Percentiles rank a stretch among this genome's conserved stretches.
phyloP scores from a whole-genome alignment of 257 asterid genomes.

The Solanum lycopersicoides region DNA sequence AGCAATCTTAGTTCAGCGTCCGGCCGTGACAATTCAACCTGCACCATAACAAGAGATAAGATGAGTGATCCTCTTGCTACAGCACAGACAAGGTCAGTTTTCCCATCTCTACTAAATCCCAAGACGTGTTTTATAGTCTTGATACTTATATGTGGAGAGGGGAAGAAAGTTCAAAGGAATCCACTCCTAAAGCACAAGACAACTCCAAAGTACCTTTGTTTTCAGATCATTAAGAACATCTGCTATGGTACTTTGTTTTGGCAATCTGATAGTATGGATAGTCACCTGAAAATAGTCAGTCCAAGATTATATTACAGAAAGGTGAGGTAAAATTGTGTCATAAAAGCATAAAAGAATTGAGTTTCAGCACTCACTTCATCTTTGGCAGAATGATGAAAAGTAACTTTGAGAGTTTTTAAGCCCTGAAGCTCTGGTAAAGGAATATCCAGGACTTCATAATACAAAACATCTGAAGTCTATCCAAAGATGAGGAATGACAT shows the following conservation, averaged over 20 bases:
- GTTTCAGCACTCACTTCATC: constrained; percentile 56
- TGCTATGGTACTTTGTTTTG: constrained; percentile 73
- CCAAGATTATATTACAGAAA: constrained; percentile 1
- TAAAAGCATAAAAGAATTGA: neutral
- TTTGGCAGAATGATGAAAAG: constrained; percentile 73
- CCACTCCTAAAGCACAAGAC: neutral
- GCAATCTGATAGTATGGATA: constrained; percentile 62
- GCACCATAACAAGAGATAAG: constrained; percentile 13
- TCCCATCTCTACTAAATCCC: neutral
- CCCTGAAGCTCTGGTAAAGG: constrained; percentile 93
- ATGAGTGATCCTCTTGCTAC: neutral
- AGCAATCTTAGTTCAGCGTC: constrained; percentile 73
- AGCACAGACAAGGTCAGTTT: neutral
- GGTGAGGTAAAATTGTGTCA: neutral
- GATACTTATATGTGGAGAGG: neutral
- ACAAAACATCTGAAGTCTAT: constrained; percentile 76
- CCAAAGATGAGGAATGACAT: neutral
- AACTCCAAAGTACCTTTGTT: constrained; percentile 33
- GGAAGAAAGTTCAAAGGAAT: neutral
- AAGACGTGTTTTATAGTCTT: neutral
- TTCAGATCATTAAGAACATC: constrained; percentile 71
- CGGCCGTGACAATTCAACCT: constrained; percentile 76
- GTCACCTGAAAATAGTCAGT: constrained; percentile 44
- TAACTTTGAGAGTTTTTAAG: constrained; percentile 82
- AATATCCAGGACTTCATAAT: constrained; percentile 87